Conservation (phyloP, 2,329 filamentous ascomycete species). For the Fusarium continuum region DNA sequence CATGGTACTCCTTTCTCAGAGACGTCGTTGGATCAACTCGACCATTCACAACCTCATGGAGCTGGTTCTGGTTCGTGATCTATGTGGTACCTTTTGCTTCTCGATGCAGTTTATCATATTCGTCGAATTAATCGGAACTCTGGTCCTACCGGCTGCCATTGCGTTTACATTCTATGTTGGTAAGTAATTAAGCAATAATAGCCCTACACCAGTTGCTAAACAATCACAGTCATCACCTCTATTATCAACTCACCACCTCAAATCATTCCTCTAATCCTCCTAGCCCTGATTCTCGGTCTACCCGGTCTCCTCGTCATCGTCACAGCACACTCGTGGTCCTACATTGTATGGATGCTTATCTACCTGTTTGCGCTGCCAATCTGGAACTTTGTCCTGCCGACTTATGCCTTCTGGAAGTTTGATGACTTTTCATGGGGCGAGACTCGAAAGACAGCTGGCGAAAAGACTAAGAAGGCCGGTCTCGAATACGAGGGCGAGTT, state of each 20-base stretch:
- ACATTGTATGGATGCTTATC: constrained; percentile 96
- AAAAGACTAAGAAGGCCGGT: constrained; percentile 86
- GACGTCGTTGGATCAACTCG: constrained; percentile 98
- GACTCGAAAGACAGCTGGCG: constrained; percentile 92
- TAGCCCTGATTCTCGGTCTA: constrained; percentile 91
- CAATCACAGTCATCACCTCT: constrained; percentile 76
- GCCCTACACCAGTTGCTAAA: constrained; percentile 6
- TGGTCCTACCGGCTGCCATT: constrained; percentile 95
- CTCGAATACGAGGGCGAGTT: constrained; percentile 95
- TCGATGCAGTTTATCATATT: constrained; percentile 99
- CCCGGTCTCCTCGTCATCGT: constrained; percentile 91
- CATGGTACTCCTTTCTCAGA: constrained; percentile 89
- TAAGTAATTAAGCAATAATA: constrained; percentile 59
- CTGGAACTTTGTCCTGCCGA: constrained; percentile 96
- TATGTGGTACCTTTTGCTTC: constrained; percentile 99
- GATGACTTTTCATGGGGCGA: constrained; percentile 99
- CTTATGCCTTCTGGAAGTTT: constrained; percentile 99
- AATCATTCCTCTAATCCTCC: constrained; percentile 87
- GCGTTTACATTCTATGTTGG: constrained; percentile 96
- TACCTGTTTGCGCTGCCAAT: constrained; percentile 92
- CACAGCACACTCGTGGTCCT: constrained; percentile 91
- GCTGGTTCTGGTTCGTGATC: constrained; percentile 90
- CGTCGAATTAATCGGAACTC: constrained; percentile 91
- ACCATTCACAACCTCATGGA: constrained; percentile 99
- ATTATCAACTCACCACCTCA: constrained; percentile 81